A percentile compares a stretch with the other conserved stretches of the same genome.
These are phyloP conservation scores for Lactifluus piperatus DNA, from an alignment of 768 basidiomycete genomes.

Conservation along the genomic window DNA sequence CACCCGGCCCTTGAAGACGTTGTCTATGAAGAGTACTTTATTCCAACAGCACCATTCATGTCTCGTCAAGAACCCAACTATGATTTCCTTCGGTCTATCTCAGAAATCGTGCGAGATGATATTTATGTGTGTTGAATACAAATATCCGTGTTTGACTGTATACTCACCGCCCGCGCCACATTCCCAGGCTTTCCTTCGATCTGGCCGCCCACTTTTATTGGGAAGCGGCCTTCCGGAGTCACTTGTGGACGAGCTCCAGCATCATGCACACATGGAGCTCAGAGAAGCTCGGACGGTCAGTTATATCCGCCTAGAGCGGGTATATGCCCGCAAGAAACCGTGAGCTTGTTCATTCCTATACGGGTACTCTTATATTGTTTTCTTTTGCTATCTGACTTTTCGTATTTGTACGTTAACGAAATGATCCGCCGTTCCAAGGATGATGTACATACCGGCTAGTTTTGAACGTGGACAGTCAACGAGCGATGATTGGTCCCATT, in stretches of 20 bases:
- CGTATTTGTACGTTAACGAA: slow-evolving; percentile 3
- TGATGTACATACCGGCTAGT: not conserved
- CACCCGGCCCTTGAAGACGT: slow-evolving; percentile 53
- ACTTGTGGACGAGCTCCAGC: slow-evolving; percentile 46
- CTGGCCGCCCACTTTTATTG: slow-evolving; percentile 60
- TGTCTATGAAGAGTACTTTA: slow-evolving; percentile 50
- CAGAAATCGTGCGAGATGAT: slow-evolving; percentile 45
- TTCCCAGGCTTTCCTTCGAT: slow-evolving; percentile 51
- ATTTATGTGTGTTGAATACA: slow-evolving; percentile 34
- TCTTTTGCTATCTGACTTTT: not conserved
- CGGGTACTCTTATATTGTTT: not conserved
- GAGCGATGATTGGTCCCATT: not conserved
- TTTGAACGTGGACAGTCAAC: not conserved
- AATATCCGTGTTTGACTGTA: not conserved
- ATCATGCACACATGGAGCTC: slow-evolving; percentile 44
- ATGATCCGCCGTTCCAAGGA: not conserved
- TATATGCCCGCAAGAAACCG: slow-evolving; percentile 47
- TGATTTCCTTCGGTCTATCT: not conserved
- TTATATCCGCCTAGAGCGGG: slow-evolving; percentile 49
- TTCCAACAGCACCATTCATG: slow-evolving; percentile 50
- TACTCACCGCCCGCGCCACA: not conserved
- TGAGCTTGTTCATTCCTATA: not conserved
- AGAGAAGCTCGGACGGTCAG: slow-evolving; percentile 36
- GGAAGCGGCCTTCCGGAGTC: slow-evolving; percentile 48
- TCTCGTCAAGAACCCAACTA: slow-evolving; percentile 26